These are phyloP conservation scores for Lactarius hatsudake DNA, from an alignment of 768 basidiomycete species.

Conservation along the genomic window DNA sequence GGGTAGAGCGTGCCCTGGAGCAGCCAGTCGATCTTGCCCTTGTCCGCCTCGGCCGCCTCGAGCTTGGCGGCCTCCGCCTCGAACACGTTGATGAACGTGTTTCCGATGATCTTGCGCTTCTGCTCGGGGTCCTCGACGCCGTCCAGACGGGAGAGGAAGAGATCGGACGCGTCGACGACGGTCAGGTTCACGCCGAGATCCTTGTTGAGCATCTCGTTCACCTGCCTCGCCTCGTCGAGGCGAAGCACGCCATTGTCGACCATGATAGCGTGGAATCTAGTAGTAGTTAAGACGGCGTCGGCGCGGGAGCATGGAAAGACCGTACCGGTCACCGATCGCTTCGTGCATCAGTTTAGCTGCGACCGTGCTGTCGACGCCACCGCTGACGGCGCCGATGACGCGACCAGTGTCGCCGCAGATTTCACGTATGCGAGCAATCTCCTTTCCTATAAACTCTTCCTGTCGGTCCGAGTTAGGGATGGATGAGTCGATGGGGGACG, in stretches of 20 bases:
- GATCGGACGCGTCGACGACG: constrained; percentile 91
- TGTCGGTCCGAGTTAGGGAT: constrained; percentile 32
- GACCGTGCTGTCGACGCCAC: constrained; percentile 97
- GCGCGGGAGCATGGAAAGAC: no score
- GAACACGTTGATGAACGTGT: constrained; percentile 98
- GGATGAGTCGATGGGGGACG: no score
- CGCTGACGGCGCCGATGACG: constrained; percentile 96
- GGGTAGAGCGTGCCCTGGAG: constrained; percentile 98
- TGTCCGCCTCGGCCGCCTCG: constrained; percentile 72
- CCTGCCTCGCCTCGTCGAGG: constrained; percentile 85
- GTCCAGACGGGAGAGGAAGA: constrained; percentile 85
- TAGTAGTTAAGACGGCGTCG: constrained; percentile 13
- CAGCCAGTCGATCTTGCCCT: constrained; percentile 95
- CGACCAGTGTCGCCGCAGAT: constrained; percentile 94
- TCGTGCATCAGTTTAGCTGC: constrained; percentile 99
- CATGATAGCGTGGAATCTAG: constrained; percentile 99
- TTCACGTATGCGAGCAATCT: constrained; percentile 88
- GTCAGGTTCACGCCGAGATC: constrained; percentile 96
- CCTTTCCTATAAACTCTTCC: constrained; percentile 98
- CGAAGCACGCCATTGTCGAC: constrained; percentile 98
- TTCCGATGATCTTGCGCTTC: constrained; percentile 98
- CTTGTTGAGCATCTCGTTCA: constrained; percentile 88
- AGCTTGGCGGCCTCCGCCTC: constrained; percentile 91
- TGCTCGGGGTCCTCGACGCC: constrained; percentile 94
- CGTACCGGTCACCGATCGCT: constrained; percentile 93